These are phyloP conservation scores for Curvularia spicifera DNA, from an alignment of 2,329 filamentous ascomycete species.

Conservation along the genomic window DNA sequence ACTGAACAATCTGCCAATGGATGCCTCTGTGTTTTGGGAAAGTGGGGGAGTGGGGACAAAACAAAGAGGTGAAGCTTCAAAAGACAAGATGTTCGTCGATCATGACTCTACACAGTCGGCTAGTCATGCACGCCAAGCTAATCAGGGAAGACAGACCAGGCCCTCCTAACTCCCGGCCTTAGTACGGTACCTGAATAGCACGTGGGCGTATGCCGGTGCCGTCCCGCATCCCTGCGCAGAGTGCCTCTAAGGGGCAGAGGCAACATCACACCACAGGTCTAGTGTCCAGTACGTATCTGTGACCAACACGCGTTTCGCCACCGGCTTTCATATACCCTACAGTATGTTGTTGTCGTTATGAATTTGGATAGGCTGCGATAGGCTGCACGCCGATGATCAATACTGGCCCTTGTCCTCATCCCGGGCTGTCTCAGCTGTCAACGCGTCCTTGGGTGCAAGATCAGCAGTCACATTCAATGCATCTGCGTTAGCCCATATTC, in stretches of 20 bases:
- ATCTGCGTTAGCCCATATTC: slow-evolving; percentile 15
- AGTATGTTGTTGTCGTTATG: background rate
- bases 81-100: background rate
- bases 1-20: background rate
- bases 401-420: slow-evolving; percentile 4
- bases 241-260: background rate
- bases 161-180: slow-evolving; percentile 1
- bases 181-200: slow-evolving; percentile 8
- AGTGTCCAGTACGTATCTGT: background rate
- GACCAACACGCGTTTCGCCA: background rate
- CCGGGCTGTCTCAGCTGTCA: slow-evolving; percentile 9
- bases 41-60: background rate
- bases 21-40: background rate
- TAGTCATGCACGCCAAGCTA: background rate
- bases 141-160: background rate
- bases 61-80: background rate
- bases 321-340: background rate
- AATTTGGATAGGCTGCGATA: slow-evolving; percentile 11
- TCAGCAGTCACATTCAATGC: slow-evolving; percentile 17
- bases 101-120: slow-evolving; percentile 9
- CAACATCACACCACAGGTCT: background rate
- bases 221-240: background rate
- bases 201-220: slow-evolving; percentile 1
- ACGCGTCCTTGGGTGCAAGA: slow-evolving; percentile 10
- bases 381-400: background rate